Evolutionary conservation across 345 rosid species (phyloP).

Genomic region (Melastoma malabathricum): DNA sequence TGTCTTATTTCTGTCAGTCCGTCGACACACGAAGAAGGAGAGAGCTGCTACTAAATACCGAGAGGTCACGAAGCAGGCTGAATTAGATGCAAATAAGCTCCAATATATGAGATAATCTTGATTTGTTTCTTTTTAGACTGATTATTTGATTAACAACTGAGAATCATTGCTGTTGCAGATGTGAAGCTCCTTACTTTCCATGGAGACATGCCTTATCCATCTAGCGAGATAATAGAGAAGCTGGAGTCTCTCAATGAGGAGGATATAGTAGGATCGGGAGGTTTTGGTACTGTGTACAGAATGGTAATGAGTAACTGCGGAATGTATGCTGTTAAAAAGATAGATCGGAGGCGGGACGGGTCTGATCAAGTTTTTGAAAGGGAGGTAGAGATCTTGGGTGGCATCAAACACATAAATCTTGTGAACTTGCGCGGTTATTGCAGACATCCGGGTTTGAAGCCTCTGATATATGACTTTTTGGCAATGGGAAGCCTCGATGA

Average conservation of each 20-base stretch:
- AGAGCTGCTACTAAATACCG: constrained; percentile 75
- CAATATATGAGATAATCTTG: not conserved
- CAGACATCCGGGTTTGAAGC: constrained; percentile 69
- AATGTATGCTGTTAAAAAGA: constrained; percentile 88
- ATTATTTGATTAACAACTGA: constrained; percentile 2
- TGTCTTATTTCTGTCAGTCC: constrained; percentile 60
- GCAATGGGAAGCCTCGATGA: constrained; percentile 90
- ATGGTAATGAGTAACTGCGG: constrained; percentile 99
- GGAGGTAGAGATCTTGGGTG: constrained; percentile 86
- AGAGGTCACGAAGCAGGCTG: constrained; percentile 77
- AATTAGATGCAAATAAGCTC: constrained; percentile 46
- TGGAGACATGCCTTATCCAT: constrained; percentile 87
- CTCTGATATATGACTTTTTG: constrained; percentile 83
- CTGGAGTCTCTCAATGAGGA: constrained; percentile 87
- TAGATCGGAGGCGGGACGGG: constrained; percentile 77
- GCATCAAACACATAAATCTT: constrained; percentile 89
- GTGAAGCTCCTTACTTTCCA: constrained; percentile 88
- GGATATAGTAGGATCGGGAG: constrained; percentile 92
- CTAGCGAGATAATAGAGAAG: constrained; percentile 80
- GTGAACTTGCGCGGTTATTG: constrained; percentile 93
- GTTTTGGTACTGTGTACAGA: constrained; percentile 89
- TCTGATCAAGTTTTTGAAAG: constrained; percentile 89
- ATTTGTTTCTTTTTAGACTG: not conserved
- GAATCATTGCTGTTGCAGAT: constrained; percentile 17
- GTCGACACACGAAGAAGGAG: constrained; percentile 79